Evolutionary conservation across 139 green algal genomes (phyloP).

Genomic region (Chlamydomonas eustigma): DNA sequence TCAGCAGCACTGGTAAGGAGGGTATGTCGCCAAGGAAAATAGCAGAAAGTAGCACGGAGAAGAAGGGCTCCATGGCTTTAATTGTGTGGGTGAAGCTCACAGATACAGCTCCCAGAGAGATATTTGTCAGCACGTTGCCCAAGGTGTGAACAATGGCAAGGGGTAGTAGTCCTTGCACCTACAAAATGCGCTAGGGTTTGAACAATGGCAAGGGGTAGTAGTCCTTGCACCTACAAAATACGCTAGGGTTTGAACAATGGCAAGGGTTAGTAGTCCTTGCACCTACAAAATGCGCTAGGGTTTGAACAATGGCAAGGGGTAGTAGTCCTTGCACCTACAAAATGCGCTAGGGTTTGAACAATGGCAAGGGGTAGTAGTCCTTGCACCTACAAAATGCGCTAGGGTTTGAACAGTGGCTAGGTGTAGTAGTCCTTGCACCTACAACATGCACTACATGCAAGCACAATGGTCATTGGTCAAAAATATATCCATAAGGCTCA

Average conservation of each 20-base stretch:
- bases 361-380: not conserved
- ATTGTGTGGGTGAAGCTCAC: slow-evolving; percentile 99
- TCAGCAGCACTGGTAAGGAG: slow-evolving; percentile 58
- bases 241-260: not conserved
- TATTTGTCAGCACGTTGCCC: slow-evolving; percentile 97
- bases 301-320: slow-evolving; percentile 74
- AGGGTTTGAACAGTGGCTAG: not conserved
- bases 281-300: slow-evolving; percentile 89
- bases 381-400: not conserved
- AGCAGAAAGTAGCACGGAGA: slow-evolving; percentile 82
- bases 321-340: slow-evolving; percentile 33
- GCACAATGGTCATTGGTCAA: too few relatives aligned
- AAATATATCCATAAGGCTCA: not conserved
- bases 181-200: slow-evolving; percentile 77
- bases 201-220: slow-evolving; percentile 89
- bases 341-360: not conserved
- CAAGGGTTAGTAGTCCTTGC: slow-evolving; percentile 95
- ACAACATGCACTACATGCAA: not conserved
- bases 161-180: slow-evolving; percentile 63
- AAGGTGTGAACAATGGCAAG: slow-evolving; percentile 93
- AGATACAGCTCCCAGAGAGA: slow-evolving; percentile 90
- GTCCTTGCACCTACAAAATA: slow-evolving; percentile 2
- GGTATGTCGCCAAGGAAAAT: slow-evolving; percentile 60
- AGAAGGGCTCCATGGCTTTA: slow-evolving; percentile 97
- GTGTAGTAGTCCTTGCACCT: not conserved